Evolutionary conservation across 2,329 filamentous ascomycete species (phyloP), one percentile per base, ranked within the genome.

Genomic region (Lachnellula occidentalis): DNA sequence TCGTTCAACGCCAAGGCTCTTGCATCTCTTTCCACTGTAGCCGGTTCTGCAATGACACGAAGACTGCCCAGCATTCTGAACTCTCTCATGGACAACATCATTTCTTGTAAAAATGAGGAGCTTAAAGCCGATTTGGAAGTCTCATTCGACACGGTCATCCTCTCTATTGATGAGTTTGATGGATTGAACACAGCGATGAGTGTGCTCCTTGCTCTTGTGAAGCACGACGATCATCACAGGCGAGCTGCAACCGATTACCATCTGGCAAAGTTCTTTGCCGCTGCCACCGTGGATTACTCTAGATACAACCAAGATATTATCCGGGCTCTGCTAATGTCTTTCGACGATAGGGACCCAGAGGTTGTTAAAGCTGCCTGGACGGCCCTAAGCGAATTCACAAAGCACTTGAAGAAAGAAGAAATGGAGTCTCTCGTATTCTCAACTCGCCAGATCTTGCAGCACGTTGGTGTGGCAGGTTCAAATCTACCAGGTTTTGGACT

Each of bases 251-350:
- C 90, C 9, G 89, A 89, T 47, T 76, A 79, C 43, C 92, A 95
- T 66, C 76, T 99, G 54, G 85, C 87, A 57, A 89, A 83, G 58
- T 99, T 97, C 80, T 97, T 97, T 69, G 76, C 85, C 0, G 78
- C 83, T 50, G 81, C 89, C 8, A 82, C 87, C 22, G 80, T 96
- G 27, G 94, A 99, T 73, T 96, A 95, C 72, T 95, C 92, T 27
- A 82, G 92, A 49, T 99, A 97, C 76, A 91, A 96, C 71, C 92
- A 92, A 67, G 92, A 99, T 66, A 87, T 99, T 51, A 90, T 99
- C 66, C 88, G 92, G 14, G 87, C 89, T 3, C 76, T 99, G 51
- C 82, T 99, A 53, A 88, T 95, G 61, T 92, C 90, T 0, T 99
- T 99, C 67, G 91, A 94, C 66, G 94, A 99, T 65, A 73, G 82